A percentile compares a stretch with the other conserved stretches of the same genome.
phyloP scores from a whole-genome alignment of 768 basidiomycete species.

The Termitomyces heimii region DNA sequence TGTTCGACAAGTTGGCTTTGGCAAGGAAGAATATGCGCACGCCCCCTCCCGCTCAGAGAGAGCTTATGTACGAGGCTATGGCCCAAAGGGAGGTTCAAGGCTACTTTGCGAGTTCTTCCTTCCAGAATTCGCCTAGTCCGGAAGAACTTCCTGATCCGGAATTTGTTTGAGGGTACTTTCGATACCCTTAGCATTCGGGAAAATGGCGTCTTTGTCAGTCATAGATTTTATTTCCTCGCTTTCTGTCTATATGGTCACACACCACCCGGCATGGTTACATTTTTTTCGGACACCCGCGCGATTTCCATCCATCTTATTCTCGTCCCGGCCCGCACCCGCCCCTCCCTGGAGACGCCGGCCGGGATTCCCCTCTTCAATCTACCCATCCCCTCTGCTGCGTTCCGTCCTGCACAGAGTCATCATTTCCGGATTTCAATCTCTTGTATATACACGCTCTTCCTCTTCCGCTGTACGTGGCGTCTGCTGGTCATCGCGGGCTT shows the following conservation, averaged over 20 bases:
- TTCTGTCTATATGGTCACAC: neutral
- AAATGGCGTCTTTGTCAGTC: conserved; percentile 2
- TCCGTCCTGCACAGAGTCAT: neutral
- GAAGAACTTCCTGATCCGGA: conserved; percentile 72
- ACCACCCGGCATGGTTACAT: conserved; percentile 12
- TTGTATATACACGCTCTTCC: neutral
- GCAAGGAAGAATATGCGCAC: conserved; percentile 1
- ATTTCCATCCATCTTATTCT: neutral
- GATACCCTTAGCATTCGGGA: neutral
- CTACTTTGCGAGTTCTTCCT: conserved; percentile 75
- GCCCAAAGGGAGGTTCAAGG: conserved; percentile 26
- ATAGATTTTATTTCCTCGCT: conserved; percentile 4
- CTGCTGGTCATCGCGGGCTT: neutral
- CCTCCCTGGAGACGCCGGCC: conserved; percentile 5
- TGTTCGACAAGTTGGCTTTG: conserved; percentile 5
- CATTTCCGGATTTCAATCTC: neutral
- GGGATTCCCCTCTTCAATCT: neutral
- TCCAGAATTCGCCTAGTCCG: conserved; percentile 85
- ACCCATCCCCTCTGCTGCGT: neutral
- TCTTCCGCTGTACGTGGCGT: neutral
- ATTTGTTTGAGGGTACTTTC: conserved; percentile 34
- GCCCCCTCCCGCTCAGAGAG: conserved; percentile 13
- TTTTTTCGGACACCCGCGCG: conserved; percentile 17
- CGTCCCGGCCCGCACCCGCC: conserved; percentile 5
- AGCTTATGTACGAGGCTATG: conserved; percentile 25